phyloP scores from a whole-genome alignment of 2,329 filamentous ascomycete species.

The Blastomyces parvus region DNA sequence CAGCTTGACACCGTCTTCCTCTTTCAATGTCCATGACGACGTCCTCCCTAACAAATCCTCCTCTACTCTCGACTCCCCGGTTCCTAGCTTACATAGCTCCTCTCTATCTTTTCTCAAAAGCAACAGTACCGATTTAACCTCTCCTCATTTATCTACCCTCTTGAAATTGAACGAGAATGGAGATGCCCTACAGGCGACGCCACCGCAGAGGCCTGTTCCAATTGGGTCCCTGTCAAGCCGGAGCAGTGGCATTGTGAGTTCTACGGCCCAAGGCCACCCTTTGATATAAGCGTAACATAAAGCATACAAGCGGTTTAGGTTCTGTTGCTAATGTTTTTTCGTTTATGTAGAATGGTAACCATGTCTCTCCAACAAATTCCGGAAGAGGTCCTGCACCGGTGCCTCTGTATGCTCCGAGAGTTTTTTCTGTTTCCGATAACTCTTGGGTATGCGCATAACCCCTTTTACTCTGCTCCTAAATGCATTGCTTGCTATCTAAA shows the following conservation, averaged over 20 bases:
- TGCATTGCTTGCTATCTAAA: neutral
- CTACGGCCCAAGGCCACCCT: neutral
- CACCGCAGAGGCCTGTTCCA: slow-evolving; percentile 40
- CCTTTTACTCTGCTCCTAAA: neutral
- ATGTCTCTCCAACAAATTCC: slow-evolving; percentile 26
- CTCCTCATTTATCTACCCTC: slow-evolving; percentile 48
- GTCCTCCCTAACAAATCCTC: slow-evolving; percentile 39
- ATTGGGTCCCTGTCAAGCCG: slow-evolving; percentile 32
- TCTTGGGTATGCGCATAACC: slow-evolving; percentile 59
- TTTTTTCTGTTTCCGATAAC: slow-evolving; percentile 69
- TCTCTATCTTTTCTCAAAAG: slow-evolving; percentile 45
- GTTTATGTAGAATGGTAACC: slow-evolving; percentile 27
- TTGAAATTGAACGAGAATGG: slow-evolving; percentile 44
- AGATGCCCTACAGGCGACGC: slow-evolving; percentile 31
- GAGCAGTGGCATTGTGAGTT: slow-evolving; percentile 36
- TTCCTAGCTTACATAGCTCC: slow-evolving; percentile 61
- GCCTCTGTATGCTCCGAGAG: slow-evolving; percentile 70
- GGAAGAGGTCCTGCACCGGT: slow-evolving; percentile 49
- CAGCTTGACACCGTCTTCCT: slow-evolving; percentile 36
- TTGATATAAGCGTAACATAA: neutral
- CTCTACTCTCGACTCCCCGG: slow-evolving; percentile 50
- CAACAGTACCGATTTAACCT: slow-evolving; percentile 51
- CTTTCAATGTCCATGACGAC: slow-evolving; percentile 46
- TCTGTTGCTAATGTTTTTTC: slow-evolving; percentile 3
- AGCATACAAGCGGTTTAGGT: neutral